Conservation (phyloP, 169 alveolate genomes). For the Eimeria zaria region DNA sequence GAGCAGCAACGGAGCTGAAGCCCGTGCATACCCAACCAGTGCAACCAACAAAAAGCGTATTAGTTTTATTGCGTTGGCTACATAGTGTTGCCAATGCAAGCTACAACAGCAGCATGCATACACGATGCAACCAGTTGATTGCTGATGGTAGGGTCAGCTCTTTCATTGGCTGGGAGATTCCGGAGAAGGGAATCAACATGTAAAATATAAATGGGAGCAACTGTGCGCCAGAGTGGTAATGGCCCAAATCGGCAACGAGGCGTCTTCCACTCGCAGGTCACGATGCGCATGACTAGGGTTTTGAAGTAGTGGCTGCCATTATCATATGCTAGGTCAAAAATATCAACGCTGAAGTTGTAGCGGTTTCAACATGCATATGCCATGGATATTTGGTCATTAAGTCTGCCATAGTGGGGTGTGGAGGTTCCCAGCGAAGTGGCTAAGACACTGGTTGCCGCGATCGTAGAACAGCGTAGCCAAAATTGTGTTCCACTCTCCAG, state of each 20-base stretch:
- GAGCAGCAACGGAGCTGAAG: not conserved
- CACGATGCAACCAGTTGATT: not conserved
- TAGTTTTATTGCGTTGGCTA: not conserved
- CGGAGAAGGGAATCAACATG: not conserved
- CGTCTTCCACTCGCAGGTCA: not conserved
- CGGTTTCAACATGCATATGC: not conserved
- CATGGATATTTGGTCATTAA: too few species aligned
- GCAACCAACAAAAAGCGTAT: not conserved
- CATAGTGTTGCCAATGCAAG: not conserved
- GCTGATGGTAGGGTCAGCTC: not conserved
- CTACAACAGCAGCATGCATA: not conserved
- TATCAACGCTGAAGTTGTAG: too few species aligned
- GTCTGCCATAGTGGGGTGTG: too few species aligned
- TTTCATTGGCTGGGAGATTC: not conserved
- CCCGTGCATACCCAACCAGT: not conserved
- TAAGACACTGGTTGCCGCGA: not conserved
- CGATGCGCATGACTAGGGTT: not conserved
- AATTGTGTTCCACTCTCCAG: not conserved
- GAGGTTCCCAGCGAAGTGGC: not conserved
- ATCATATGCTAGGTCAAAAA: not conserved
- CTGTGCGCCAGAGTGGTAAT: not conserved
- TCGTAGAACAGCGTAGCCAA: not conserved
- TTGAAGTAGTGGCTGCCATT: not conserved
- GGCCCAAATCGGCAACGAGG: not conserved
- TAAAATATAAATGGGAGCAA: not conserved